Base-by-base conservation (phyloP, 208 protist genomes). In the Herpetomonas tarakana region DNA sequence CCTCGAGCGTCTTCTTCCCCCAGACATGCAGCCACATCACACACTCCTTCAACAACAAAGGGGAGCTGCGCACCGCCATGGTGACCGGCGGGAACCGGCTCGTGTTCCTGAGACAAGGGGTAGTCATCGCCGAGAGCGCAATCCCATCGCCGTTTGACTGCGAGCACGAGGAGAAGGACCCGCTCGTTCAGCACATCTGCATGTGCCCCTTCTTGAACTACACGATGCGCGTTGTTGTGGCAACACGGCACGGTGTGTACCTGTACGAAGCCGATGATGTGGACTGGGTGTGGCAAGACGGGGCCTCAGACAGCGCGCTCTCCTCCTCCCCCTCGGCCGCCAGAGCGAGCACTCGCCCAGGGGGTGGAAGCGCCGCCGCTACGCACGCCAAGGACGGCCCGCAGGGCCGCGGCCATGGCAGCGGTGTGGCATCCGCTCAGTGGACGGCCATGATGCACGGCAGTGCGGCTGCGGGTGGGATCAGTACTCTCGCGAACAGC, bases 21-120 rank as follows among this genome's bases (percentile, higher is more conserved):
- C 88, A 87, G 62, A 59, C 63, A 16, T 91, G 81, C 50, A 67
- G 68, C 9, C 79, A 88, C 47, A 57, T 83, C 16, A 73, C 78
- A 0, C 83, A 83, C 57, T 67, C 75, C 38, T 69, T 86, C 26
- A 81, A 68, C 39, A 57, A 60, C 1, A 65, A 52, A 14, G 88
- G 83, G 2, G 74, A 83, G 57, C 58, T 94, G 2, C 71, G 74
- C 57, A 84, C 74, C 0, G 88, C 73, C n/a, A 74, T 88, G 30
- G 81, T 94, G 52, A 75, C 68, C n/a, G 65, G 71, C 2, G 81
- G 66, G 16, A 65, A 80, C 52, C 53, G 76, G 19, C 41, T 94
- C 3, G 41, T 94, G 31, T 53, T 94, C 29, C 61, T 94, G 26
- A 80, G 69, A 46, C 78, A 81, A 41, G 81, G 70, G 28, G 62